These are phyloP conservation scores for Tetradesmus lagerheimii DNA, from an alignment of 139 green algal species.

Conservation along the genomic window DNA sequence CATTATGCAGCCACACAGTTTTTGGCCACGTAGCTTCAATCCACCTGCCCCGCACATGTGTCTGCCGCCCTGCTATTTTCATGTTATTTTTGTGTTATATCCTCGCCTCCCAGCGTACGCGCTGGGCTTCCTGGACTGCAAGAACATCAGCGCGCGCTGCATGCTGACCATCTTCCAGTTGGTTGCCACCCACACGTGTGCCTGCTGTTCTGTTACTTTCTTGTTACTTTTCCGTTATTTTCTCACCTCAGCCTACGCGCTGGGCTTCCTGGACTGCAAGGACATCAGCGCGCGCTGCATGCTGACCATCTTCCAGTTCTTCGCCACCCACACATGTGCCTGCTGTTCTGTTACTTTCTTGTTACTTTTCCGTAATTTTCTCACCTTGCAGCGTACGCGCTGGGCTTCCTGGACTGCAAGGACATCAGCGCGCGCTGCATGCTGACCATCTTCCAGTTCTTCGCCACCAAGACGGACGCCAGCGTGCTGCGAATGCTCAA, in stretches of 20 bases:
- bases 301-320: constrained; percentile 97
- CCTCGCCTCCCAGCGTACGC: constrained; percentile 92
- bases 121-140: constrained; percentile 96
- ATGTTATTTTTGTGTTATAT: no score
- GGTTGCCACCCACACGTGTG: no score
- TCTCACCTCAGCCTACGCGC: constrained; percentile 95
- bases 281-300: constrained; percentile 97
- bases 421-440: constrained; percentile 97
- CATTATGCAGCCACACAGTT: no score
- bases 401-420: constrained; percentile 98
- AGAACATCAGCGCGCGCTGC: constrained; percentile 95
- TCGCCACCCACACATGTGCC: constrained; percentile 98
- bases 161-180: no score
- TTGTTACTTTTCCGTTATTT: no score
- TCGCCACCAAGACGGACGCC: constrained; percentile 98
- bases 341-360: no score
- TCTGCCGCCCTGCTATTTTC: no score
- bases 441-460: constrained; percentile 97
- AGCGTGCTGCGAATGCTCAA: constrained; percentile 96
- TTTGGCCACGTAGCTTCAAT: no score
- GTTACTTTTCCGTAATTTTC: no score
- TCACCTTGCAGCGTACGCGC: constrained; percentile 93
- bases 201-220: no score
- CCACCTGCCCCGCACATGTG: no score
- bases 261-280: constrained; percentile 98